phyloP scores from a whole-genome alignment of 2,329 filamentous ascomycete genomes.

The Byssoonygena ceratinophila region DNA sequence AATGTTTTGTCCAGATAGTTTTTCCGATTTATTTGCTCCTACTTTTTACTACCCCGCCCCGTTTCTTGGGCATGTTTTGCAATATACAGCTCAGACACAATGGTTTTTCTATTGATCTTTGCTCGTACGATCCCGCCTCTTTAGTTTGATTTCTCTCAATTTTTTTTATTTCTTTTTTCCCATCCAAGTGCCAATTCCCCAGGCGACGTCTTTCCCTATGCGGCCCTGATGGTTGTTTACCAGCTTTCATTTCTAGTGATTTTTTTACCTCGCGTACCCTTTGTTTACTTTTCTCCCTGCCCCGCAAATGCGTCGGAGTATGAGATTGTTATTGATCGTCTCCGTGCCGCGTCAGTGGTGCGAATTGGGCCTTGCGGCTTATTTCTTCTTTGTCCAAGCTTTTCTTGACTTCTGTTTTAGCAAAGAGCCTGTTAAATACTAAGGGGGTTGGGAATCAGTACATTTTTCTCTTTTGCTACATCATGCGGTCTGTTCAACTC shows the following conservation, averaged over 20 bases:
- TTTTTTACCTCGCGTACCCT: not conserved
- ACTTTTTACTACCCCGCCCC: not conserved
- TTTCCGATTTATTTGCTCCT: not conserved
- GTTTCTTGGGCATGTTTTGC: not conserved
- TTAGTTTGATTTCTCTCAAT: not conserved
- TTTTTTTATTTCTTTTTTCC: not conserved
- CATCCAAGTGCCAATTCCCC: too few relatives aligned
- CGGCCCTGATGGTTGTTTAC: not conserved
- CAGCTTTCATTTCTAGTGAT: not conserved
- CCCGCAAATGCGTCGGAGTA: not conserved
- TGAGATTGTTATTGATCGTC: not conserved
- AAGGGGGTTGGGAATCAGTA: not conserved
- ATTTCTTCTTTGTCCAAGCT: not conserved
- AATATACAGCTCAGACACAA: not conserved
- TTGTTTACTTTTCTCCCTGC: not conserved
- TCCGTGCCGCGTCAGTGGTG: not conserved
- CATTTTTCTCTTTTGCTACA: too few relatives aligned
- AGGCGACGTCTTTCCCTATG: too few relatives aligned
- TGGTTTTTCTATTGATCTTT: not conserved
- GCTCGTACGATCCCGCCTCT: not conserved
- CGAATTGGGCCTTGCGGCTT: not conserved
- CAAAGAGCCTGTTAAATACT: not conserved
- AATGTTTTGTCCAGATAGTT: too few relatives aligned
- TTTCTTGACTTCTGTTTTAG: not conserved
- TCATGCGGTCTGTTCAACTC: too few relatives aligned